A percentile compares a stretch with the other conserved stretches of the same genome.
These are phyloP conservation scores for Hericium rajendrae DNA, from an alignment of 768 basidiomycete species.

Conservation along the genomic window DNA sequence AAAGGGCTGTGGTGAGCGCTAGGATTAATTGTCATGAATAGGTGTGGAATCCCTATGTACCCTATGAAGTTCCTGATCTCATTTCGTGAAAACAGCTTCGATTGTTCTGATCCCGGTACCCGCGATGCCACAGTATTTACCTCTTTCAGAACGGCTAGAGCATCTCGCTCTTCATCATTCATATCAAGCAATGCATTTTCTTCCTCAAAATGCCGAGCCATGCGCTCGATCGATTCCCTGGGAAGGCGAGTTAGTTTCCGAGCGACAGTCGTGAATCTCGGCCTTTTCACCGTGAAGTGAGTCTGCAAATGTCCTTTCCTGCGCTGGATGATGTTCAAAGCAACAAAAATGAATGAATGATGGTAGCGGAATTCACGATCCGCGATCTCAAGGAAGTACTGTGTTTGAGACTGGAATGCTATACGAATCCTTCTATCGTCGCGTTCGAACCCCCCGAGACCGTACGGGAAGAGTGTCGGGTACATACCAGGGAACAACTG, in stretches of 20 bases:
- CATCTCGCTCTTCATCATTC: conserved; percentile 13
- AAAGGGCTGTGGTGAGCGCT: conserved; percentile 17
- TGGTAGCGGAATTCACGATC: conserved; percentile 13
- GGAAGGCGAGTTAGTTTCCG: conserved; percentile 3
- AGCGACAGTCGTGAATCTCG: conserved; percentile 9
- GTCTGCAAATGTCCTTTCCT: not conserved
- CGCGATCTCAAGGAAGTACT: conserved; percentile 14
- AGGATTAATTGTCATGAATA: conserved; percentile 22
- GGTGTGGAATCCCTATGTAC: conserved; percentile 20
- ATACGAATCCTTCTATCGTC: not conserved
- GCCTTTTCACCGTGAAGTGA: conserved; percentile 12
- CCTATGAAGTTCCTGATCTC: conserved; percentile 21
- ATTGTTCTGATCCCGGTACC: conserved; percentile 22
- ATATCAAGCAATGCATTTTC: conserved; percentile 4
- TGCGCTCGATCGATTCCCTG: not conserved
- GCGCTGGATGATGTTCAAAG: not conserved
- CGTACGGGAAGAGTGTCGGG: conserved; percentile 24
- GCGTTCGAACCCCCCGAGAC: conserved; percentile 24
- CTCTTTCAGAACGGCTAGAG: conserved; percentile 16
- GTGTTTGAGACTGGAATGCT: conserved; percentile 17
- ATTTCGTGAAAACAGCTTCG: conserved; percentile 18
- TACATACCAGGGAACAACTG: conserved; percentile 21
- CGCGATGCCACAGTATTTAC: conserved; percentile 23
- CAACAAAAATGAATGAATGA: not conserved
- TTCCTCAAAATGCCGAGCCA: conserved; percentile 8